These are phyloP conservation scores for Lizonia empirigonia DNA, from an alignment of 2,329 filamentous ascomycete genomes.

Conservation along the genomic window DNA sequence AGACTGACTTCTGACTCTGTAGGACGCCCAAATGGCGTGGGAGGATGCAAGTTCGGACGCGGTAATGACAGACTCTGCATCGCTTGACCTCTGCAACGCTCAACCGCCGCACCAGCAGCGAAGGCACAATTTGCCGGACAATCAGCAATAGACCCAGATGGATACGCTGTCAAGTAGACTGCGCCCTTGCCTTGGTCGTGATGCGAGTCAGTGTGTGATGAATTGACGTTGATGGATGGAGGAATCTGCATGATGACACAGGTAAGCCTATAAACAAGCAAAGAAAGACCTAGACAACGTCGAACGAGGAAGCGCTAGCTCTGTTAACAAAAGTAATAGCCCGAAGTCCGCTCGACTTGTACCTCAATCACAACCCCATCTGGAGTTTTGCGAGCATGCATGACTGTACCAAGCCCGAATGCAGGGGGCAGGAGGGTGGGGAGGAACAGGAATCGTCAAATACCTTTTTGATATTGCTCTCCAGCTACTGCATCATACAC, in stretches of 20 bases:
- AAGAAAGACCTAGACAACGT: constrained; percentile 23
- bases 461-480: constrained; percentile 22
- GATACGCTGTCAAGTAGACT: constrained; percentile 21
- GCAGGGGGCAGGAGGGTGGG: constrained; percentile 10
- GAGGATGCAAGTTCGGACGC: constrained; percentile 44
- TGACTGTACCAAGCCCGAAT: background rate
- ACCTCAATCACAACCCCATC: background rate
- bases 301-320: constrained; percentile 10
- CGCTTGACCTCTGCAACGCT: constrained; percentile 46
- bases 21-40: constrained; percentile 46
- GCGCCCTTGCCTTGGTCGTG: constrained; percentile 25
- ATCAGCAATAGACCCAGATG: constrained; percentile 27
- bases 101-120: constrained; percentile 44
- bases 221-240: constrained; percentile 30
- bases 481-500: constrained; percentile 1
- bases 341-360: background rate
- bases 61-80: constrained; percentile 51
- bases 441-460: constrained; percentile 8
- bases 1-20: constrained; percentile 44
- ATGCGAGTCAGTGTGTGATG: constrained; percentile 26
- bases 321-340: constrained; percentile 1
- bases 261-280: constrained; percentile 39
- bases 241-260: constrained; percentile 40
- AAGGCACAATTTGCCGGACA: constrained; percentile 38
- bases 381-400: constrained; percentile 11